Conservation (phyloP, 2,329 filamentous ascomycete genomes). For the Paecilomyces sp. region DNA sequence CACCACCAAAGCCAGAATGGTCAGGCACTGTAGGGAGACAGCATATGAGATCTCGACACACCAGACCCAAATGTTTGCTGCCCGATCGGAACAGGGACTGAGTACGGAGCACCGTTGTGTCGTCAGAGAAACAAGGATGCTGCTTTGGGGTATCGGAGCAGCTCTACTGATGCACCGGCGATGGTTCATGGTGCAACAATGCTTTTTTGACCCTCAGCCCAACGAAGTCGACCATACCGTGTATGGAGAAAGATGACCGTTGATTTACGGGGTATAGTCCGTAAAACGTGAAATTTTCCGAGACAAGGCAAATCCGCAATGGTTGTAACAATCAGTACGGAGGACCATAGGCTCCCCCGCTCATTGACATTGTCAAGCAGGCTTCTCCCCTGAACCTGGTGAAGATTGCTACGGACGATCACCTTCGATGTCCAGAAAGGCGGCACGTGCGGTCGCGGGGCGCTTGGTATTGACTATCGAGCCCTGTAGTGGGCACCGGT, state of each 20-base stretch:
- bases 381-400: background rate
- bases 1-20: background rate
- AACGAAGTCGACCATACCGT: background rate
- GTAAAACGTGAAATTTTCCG: background rate
- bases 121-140: background rate
- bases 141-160: background rate
- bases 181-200: background rate
- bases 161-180: background rate
- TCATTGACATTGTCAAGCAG: background rate
- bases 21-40: background rate
- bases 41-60: background rate
- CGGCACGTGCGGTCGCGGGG: background rate
- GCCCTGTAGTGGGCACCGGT: background rate
- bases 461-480: background rate
- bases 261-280: background rate
- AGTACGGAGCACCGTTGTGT: background rate
- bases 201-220: background rate
- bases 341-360: too few species aligned
- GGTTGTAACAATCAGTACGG: background rate
- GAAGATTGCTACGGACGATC: background rate
- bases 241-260: background rate
- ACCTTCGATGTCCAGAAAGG: background rate
- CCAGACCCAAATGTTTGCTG: background rate
- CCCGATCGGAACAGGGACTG: background rate
- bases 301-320: background rate